Conservation (phyloP, 164 flowering plant genomes). For the Macadamia tetraphylla region DNA sequence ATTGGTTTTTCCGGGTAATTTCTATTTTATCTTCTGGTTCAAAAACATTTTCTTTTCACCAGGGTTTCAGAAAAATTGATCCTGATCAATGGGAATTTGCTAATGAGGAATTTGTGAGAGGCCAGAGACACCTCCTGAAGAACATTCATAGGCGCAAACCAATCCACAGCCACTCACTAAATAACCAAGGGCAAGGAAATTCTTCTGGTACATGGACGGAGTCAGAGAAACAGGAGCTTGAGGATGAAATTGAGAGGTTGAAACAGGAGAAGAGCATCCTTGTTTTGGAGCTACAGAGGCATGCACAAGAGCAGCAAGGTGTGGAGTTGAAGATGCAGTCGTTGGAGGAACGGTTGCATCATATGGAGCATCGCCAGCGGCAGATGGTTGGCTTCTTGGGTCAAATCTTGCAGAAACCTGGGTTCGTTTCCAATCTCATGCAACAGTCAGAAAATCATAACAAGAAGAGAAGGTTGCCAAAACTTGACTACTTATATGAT, state of each 20-base stretch:
- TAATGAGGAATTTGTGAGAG: constrained; percentile 72
- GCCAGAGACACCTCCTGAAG: constrained; percentile 59
- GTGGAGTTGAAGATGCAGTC: constrained; percentile 32
- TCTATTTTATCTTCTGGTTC: not conserved
- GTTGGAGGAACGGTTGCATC: constrained; percentile 34
- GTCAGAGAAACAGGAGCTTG: constrained; percentile 48
- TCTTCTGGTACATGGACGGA: constrained; percentile 26
- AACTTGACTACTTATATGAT: constrained; percentile 20
- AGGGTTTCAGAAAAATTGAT: constrained; percentile 86
- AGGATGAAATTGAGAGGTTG: constrained; percentile 51
- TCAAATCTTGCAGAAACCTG: constrained; percentile 40
- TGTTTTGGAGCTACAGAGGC: constrained; percentile 36
- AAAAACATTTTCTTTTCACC: not conserved
- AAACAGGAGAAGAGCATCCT: constrained; percentile 48
- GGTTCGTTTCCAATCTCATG: constrained; percentile 25
- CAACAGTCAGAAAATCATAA: constrained; percentile 34
- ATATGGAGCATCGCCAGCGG: constrained; percentile 41
- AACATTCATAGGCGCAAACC: constrained; percentile 83
- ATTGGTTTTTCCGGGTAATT: not conserved
- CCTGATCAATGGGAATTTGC: constrained; percentile 93
- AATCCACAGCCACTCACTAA: constrained; percentile 65
- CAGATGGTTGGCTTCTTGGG: constrained; percentile 39
- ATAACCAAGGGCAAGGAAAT: constrained; percentile 20
- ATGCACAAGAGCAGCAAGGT: constrained; percentile 36
- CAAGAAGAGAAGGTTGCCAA: constrained; percentile 54